Conservation (phyloP, 75 land plant genomes). For the Sequoiadendron giganteum region DNA sequence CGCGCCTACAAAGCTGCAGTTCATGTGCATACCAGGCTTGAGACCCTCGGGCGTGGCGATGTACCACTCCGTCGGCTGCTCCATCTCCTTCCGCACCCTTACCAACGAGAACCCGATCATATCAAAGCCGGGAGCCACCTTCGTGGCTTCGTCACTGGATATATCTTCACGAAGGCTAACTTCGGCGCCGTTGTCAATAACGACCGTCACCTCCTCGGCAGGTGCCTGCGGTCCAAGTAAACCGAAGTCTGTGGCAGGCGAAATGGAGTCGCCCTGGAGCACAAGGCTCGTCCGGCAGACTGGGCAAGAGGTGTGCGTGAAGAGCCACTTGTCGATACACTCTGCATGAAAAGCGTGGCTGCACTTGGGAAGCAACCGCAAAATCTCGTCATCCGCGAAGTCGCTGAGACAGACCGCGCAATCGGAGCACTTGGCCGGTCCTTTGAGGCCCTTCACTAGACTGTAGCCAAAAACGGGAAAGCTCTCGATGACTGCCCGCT, state of each 20-base stretch:
- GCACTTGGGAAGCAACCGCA: no score
- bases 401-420: no score
- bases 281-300: conserved; percentile 7
- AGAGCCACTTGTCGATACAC: no score
- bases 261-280: neutral
- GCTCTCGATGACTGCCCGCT: neutral
- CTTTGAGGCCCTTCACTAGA: no score
- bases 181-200: neutral
- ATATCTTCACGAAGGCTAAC: no score
- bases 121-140: neutral
- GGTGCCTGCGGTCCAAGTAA: neutral
- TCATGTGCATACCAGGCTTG: neutral
- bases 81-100: no score
- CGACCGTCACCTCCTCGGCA: neutral
- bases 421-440: no score
- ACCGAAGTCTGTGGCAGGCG: neutral
- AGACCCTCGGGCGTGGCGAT: no score
- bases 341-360: no score
- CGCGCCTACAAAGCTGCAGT: neutral
- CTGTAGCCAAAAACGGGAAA: neutral
- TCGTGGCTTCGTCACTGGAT: no score
- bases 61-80: no score
- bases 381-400: no score
- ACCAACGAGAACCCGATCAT: neutral
- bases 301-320: neutral